Conservation (phyloP, 2,329 filamentous ascomycete species). For the Colletotrichum costaricense region DNA sequence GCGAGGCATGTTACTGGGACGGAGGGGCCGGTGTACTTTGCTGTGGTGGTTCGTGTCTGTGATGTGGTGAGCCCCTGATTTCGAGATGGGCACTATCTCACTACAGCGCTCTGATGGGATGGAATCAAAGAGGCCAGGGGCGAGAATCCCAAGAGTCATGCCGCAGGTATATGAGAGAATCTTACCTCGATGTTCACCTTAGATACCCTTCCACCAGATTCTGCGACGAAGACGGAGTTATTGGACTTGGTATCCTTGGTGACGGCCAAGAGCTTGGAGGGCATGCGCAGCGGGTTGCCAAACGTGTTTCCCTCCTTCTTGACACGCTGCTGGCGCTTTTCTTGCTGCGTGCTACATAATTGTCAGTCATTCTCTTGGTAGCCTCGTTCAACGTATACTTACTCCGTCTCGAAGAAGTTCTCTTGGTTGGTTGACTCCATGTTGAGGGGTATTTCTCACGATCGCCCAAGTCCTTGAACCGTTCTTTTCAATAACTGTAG, state of each 20-base stretch:
- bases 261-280: conserved; percentile 87
- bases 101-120: not conserved
- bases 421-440: conserved; percentile 79
- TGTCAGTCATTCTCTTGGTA: conserved; percentile 42
- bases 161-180: not conserved
- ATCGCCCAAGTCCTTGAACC: not conserved
- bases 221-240: conserved; percentile 79
- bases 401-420: conserved; percentile 96
- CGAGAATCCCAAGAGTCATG: not conserved
- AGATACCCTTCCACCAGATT: conserved; percentile 85
- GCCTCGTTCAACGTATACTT: conserved; percentile 46
- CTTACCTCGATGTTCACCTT: conserved; percentile 79
- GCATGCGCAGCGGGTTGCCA: conserved; percentile 82
- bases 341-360: conserved; percentile 6
- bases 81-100: no score
- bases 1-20: conserved; percentile 85
- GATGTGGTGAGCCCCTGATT: not conserved
- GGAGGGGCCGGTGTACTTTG: conserved; percentile 75
- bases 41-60: conserved; percentile 25
- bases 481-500: not conserved
- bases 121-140: not conserved
- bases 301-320: conserved; percentile 80
- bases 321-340: conserved; percentile 47
- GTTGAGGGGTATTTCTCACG: conserved; percentile 50
- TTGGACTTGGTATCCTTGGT: conserved; percentile 71